phyloP scores from a whole-genome alignment of 805 yeast genomes.

The Sungouiella thailandica region DNA sequence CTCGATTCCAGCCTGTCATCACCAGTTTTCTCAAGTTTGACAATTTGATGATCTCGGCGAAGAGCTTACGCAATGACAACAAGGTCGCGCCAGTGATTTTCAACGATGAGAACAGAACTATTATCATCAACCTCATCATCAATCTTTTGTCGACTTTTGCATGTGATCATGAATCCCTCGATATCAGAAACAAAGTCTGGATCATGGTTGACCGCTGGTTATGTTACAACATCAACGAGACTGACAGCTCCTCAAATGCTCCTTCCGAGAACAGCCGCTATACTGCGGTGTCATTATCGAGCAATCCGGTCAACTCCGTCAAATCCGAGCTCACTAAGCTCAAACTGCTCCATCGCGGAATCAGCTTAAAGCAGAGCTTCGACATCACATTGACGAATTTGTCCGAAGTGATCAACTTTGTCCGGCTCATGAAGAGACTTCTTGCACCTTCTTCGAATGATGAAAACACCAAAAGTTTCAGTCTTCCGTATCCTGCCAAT shows the following conservation, averaged over 20 bases:
- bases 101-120: slow-evolving; percentile 32
- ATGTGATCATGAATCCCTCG: slow-evolving; percentile 27
- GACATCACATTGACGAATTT: slow-evolving; percentile 43
- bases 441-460: too few relatives aligned
- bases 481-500: slow-evolving; percentile 53
- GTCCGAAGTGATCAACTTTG: slow-evolving; percentile 60
- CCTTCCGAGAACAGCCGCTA: slow-evolving; percentile 17
- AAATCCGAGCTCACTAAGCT: slow-evolving; percentile 8
- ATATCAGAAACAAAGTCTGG: slow-evolving; percentile 56
- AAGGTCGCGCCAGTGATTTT: slow-evolving; percentile 20
- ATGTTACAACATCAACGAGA: slow-evolving; percentile 31
- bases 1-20: slow-evolving; percentile 30
- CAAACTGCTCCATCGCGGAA: slow-evolving; percentile 4
- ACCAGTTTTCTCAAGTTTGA: slow-evolving; percentile 36
- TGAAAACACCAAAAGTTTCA: slow-evolving; percentile 4
- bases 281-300: slow-evolving; percentile 9
- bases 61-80: slow-evolving; percentile 6
- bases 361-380: slow-evolving; percentile 17
- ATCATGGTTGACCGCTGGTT: slow-evolving; percentile 65
- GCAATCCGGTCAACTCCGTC: slow-evolving; percentile 1
- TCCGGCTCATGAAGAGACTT: slow-evolving; percentile 46
- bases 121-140: slow-evolving; percentile 36
- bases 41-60: slow-evolving; percentile 24
- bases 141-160: slow-evolving; percentile 51
- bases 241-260: slow-evolving; percentile 8